Evolutionary conservation across 257 asterid species (phyloP).

Genomic region (Nicotiana benthamiana): DNA sequence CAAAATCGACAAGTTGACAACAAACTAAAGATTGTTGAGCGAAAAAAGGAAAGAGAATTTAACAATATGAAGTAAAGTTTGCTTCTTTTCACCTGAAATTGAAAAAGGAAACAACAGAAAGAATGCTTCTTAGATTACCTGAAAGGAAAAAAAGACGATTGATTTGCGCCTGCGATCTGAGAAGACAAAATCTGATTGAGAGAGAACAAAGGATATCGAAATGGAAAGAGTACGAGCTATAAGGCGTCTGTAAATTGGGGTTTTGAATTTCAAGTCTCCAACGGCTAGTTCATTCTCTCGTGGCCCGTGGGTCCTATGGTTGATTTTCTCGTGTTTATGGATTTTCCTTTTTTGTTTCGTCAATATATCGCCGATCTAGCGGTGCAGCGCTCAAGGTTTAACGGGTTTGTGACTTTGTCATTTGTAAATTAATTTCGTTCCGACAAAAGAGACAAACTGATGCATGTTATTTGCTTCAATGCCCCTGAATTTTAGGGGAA

Average conservation of each 20-base stretch:
- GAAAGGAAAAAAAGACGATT: not conserved
- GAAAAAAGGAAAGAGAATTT: not conserved
- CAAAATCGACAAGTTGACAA: not conserved
- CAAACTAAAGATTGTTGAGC: not conserved
- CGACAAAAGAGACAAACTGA: slow-evolving; percentile 6
- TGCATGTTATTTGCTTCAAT: not conserved
- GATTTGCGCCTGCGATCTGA: slow-evolving; percentile 9
- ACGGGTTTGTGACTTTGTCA: not conserved
- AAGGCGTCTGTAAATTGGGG: slow-evolving; percentile 1
- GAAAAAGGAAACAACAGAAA: not conserved
- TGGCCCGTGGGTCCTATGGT: slow-evolving; percentile 18
- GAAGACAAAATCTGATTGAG: slow-evolving; percentile 15
- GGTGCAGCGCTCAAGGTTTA: not conserved
- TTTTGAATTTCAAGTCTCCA: slow-evolving; percentile 34
- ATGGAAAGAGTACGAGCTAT: slow-evolving; percentile 12
- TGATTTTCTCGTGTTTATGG: not conserved
- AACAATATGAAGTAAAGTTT: not conserved
- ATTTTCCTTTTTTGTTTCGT: slow-evolving; percentile 8
- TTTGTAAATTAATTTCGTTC: slow-evolving; percentile 2
- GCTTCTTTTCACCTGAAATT: slow-evolving; percentile 2
- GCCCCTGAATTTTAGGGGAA: not conserved
- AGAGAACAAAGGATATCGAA: slow-evolving; percentile 7
- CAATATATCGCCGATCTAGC: slow-evolving; percentile 16
- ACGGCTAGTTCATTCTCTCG: slow-evolving; percentile 55
- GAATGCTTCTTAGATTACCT: slow-evolving; percentile 7